Evolutionary conservation across 495 filamentous ascomycete genomes (phyloP).

Genomic region (Penicillium robsamsonii): DNA sequence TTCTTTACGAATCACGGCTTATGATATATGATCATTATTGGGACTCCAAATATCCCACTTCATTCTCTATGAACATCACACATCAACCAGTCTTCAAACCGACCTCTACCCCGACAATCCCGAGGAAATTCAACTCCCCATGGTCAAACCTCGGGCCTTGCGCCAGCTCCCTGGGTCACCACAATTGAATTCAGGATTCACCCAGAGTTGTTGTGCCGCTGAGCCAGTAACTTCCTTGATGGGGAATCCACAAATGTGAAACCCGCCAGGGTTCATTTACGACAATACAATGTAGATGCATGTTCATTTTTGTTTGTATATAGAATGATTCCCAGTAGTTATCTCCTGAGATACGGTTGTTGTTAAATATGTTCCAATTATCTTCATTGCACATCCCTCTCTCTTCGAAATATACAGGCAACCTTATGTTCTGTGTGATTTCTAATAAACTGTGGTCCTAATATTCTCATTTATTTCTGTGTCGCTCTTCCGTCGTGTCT

Average conservation of each 20-base stretch:
- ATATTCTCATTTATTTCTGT: neutral
- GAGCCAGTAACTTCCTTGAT: neutral
- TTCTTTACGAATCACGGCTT: conserved; percentile 24
- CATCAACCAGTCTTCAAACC: neutral
- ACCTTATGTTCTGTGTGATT: neutral
- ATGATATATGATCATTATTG: conserved; percentile 20
- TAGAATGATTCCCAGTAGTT: neutral
- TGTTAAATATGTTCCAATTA: neutral
- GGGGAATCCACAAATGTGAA: neutral
- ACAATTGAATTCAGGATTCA: neutral
- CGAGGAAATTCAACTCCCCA: neutral
- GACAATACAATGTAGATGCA: neutral
- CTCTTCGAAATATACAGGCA: neutral
- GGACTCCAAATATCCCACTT: conserved; percentile 13
- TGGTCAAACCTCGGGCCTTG: neutral
- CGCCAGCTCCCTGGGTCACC: neutral
- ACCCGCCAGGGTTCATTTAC: neutral
- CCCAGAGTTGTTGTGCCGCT: neutral
- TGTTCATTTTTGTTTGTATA: neutral
- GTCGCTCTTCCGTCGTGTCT: neutral
- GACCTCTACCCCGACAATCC: neutral
- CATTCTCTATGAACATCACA: conserved; percentile 1
- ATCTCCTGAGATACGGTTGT: neutral
- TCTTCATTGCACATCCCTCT: neutral
- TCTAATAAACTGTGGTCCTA: neutral